These are phyloP conservation scores for Porcisia hertigi DNA, from an alignment of 208 protist species.

Conservation along the genomic window DNA sequence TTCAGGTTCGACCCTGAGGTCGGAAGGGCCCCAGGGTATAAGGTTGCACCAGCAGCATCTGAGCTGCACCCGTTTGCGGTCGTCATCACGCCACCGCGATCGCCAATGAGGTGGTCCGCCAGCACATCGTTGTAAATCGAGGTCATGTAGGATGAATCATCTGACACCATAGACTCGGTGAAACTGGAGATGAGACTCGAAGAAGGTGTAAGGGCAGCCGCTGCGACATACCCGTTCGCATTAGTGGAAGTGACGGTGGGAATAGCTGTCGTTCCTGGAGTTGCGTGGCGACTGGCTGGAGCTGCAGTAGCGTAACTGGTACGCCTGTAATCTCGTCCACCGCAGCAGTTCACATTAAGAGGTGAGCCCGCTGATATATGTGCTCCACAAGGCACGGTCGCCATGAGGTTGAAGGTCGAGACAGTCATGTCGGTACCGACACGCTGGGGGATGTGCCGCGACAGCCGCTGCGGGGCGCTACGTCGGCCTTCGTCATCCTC, in stretches of 20 bases:
- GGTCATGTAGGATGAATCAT: constrained; percentile 80
- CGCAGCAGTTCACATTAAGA: background rate
- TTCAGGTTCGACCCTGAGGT: constrained; percentile 6
- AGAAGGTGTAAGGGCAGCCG: constrained; percentile 21
- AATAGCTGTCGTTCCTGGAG: background rate
- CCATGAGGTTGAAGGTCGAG: constrained; percentile 70
- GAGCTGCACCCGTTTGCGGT: background rate
- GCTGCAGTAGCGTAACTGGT: background rate
- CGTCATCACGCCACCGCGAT: constrained; percentile 3
- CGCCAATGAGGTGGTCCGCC: constrained; percentile 66
- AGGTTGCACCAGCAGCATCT: background rate
- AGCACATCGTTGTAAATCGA: constrained; percentile 88
- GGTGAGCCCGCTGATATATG: constrained; percentile 15
- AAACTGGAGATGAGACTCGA: constrained; percentile 61
- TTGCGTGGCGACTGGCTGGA: constrained; percentile 3
- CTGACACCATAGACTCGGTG: constrained; percentile 78
- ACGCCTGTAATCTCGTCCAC: background rate
- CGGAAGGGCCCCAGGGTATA: background rate
- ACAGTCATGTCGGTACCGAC: constrained; percentile 83
- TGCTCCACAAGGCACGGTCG: background rate
- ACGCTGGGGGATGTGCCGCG: constrained; percentile 83
- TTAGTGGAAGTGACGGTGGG: background rate
- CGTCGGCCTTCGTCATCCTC: constrained; percentile 45
- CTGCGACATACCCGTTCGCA: background rate
- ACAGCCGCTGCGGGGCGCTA: constrained; percentile 53